Evolutionary conservation across 257 asterid genomes (phyloP), one percentile per base, ranked within the genome.

Genomic region (Nicotiana noctiflora): DNA sequence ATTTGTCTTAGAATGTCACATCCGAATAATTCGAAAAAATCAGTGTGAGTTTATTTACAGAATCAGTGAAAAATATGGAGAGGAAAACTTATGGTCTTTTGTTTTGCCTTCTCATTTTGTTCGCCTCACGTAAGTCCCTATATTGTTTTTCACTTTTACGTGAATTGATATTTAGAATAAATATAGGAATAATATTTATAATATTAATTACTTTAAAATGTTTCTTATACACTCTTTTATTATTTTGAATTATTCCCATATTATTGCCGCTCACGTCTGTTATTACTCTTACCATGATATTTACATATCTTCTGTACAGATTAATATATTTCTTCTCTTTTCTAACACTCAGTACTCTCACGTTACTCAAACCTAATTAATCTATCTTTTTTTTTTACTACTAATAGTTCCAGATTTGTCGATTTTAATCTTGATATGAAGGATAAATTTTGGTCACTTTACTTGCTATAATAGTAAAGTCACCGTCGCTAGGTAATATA

Each of bases 61-160:
- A 51, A 6, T 14, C 18, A 3, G 23, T 70, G 14, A 15, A 25
- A 15, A 29, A 64, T 19, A 84, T 84, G 84, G 86, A 56, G 80
- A 85, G 83, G 52, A 87, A 79, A 65, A 82, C 79, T 74, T 83
- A 52, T 76, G 81, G 77, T 57, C 23, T 83, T 80, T 87, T 83
- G 63, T 83, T 85, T 85, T 82, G 85, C 23, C 82, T 85, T 23
- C n/a, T 85, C 82, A 44, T 87, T 67, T n/a, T 81, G 82, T 66
- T 87, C 61, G 65, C 75, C 56, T 85, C 88, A 25, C 81, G 88
- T 84, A 78, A 84, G 86, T 82, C 1, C 34, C 46, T 53, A 5
- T 6, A 0, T 25, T 3, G 17, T 12, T 0, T n/a, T 11, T 6
- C 0, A 0, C 10, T 67, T 32, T 13, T 0, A 32, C 17, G 49